Evolutionary conservation across 208 protist species (phyloP).

Genomic region (Polymyxa betae): DNA sequence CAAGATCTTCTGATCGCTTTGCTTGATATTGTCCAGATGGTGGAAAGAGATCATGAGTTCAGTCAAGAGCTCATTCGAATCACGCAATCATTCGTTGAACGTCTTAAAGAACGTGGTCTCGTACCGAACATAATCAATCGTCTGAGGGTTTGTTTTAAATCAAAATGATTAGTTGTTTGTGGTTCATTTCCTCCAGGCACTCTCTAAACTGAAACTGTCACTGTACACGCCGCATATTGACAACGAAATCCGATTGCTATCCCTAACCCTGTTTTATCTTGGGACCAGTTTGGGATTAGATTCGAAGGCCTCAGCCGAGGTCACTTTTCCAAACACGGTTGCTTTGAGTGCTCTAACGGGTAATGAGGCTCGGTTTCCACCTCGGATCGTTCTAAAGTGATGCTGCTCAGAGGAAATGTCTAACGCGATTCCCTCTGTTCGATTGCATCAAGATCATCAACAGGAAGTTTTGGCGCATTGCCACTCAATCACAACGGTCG

Average conservation of each 20-base stretch:
- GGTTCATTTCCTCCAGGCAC: not conserved
- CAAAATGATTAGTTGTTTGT: not conserved
- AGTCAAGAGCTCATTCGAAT: not conserved
- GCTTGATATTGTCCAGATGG: slow-evolving; percentile 21
- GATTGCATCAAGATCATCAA: not conserved
- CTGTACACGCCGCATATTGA: not conserved
- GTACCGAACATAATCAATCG: not conserved
- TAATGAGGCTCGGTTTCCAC: not conserved
- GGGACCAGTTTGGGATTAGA: not conserved
- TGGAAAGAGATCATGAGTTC: not conserved
- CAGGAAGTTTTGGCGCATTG: not conserved
- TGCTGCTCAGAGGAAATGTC: not conserved
- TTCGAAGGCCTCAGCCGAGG: not conserved
- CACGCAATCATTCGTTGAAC: not conserved
- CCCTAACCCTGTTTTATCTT: not conserved
- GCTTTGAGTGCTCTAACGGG: not conserved
- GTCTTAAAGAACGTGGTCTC: not conserved
- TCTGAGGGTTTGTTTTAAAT: too few species aligned
- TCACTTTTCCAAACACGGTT: not conserved
- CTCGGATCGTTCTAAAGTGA: not conserved
- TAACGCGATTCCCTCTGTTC: not conserved
- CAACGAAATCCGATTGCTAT: slow-evolving; percentile 2
- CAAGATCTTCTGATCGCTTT: not conserved
- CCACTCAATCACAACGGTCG: not conserved
- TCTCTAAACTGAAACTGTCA: not conserved